Percentiles rank a stretch among this genome's conserved stretches.
phyloP scores from a whole-genome alignment of 2,329 filamentous ascomycete species.

The Paecilomyces sp. region DNA sequence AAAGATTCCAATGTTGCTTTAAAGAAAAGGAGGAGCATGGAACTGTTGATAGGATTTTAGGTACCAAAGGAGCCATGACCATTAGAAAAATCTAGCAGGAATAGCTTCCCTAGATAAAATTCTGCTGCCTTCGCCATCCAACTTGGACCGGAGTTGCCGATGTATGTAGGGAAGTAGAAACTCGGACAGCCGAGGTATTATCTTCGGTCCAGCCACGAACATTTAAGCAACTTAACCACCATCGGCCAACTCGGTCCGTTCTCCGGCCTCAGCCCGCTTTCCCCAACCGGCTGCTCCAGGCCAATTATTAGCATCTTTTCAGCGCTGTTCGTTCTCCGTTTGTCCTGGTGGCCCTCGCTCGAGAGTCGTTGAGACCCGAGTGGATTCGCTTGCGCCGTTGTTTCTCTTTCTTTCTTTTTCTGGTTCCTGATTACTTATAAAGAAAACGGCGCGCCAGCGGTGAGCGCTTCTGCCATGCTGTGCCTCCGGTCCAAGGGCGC shows the following conservation, averaged over 20 bases:
- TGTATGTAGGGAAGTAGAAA: neutral
- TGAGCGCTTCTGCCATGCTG: neutral
- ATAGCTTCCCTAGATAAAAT: neutral
- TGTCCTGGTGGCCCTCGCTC: neutral
- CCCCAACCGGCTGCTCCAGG: neutral
- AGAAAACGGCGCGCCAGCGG: neutral
- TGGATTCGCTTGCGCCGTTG: neutral
- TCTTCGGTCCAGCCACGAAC: neutral
- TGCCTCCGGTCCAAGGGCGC: neutral
- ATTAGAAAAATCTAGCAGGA: neutral
- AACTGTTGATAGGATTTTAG: neutral
- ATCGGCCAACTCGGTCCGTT: neutral
- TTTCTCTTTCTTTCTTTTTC: neutral
- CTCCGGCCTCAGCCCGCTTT: neutral
- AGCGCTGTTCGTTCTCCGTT: neutral
- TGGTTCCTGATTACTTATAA: neutral
- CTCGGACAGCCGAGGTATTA: neutral
- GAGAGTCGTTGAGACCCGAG: neutral
- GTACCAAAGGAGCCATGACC: neutral
- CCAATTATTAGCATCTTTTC: neutral
- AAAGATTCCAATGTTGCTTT: too few relatives aligned
- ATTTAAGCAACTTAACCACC: neutral
- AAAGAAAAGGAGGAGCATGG: neutral
- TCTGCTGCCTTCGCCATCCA: neutral
- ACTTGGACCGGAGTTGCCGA: neutral